A percentile compares a stretch with the other conserved stretches of the same genome.
Evolutionary conservation across 495 filamentous ascomycete species (phyloP).

Genomic region (Lophiostoma macrostomum): DNA sequence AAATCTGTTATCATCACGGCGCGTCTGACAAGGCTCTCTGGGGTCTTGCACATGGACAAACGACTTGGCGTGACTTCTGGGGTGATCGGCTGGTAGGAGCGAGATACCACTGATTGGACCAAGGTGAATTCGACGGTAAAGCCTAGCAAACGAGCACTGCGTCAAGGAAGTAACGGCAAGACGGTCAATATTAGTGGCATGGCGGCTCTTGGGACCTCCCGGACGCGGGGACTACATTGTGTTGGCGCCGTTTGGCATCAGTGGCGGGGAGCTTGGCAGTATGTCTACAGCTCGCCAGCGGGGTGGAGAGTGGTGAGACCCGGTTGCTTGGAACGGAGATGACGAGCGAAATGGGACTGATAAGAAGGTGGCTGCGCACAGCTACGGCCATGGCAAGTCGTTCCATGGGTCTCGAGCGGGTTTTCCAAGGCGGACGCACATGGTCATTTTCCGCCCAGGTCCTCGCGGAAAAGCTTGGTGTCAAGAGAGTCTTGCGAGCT

Average conservation of each 20-base stretch:
- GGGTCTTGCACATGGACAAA: constrained; percentile 9
- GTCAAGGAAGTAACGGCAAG: background rate
- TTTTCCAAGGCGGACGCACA: too few relatives aligned
- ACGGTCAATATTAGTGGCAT: constrained; percentile 3
- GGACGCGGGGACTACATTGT: background rate
- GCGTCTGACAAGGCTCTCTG: constrained; percentile 22
- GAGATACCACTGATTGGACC: constrained; percentile 13
- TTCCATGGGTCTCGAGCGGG: background rate
- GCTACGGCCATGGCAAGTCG: background rate
- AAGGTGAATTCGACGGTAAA: background rate
- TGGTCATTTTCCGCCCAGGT: too few relatives aligned
- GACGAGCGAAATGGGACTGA: constrained; percentile 3
- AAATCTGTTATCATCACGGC: constrained; percentile 18
- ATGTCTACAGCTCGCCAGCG: background rate
- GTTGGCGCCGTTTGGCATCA: constrained; percentile 2
- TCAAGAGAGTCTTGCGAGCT: constrained; percentile 11
- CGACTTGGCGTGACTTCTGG: constrained; percentile 13
- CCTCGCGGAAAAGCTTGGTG: constrained; percentile 3
- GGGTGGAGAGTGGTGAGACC: constrained; percentile 6
- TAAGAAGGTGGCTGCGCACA: background rate
- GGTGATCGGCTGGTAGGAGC: constrained; percentile 4
- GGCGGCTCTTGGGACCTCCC: constrained; percentile 23
- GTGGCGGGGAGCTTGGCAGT: constrained; percentile 17
- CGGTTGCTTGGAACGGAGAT: constrained; percentile 22
- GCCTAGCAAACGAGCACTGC: background rate